Evolutionary conservation across 108 stramenopile genomes (phyloP).

Genomic region (Cylindrotheca fusiformis): DNA sequence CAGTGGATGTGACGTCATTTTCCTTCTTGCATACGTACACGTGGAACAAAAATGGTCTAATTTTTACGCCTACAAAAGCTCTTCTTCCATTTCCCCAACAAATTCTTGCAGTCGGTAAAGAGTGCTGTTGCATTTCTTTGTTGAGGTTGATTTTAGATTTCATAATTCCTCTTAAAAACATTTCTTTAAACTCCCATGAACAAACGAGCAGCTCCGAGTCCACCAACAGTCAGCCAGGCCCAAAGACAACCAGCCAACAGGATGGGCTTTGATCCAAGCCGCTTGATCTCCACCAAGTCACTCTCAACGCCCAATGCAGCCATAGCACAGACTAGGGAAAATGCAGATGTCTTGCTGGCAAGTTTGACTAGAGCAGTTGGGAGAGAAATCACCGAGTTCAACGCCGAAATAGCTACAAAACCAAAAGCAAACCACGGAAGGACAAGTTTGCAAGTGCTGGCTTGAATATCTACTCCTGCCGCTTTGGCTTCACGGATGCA

Average conservation of each 20-base stretch:
- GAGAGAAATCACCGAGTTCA: conserved; percentile 14
- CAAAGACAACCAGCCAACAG: conserved; percentile 11
- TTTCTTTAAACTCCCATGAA: conserved; percentile 14
- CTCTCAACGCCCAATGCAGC: conserved; percentile 22
- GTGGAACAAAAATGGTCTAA: too few relatives aligned
- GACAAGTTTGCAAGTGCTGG: not conserved
- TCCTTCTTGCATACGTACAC: too few relatives aligned
- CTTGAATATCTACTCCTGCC: not conserved
- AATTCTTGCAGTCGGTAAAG: too few relatives aligned
- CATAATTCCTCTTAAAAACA: too few relatives aligned
- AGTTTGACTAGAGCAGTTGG: conserved; percentile 16
- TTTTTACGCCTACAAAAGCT: too few relatives aligned
- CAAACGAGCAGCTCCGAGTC: conserved; percentile 15
- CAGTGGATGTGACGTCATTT: too few relatives aligned
- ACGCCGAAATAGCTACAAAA: conserved; percentile 16
- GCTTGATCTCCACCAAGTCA: conserved; percentile 14
- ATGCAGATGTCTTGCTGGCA: conserved; percentile 14
- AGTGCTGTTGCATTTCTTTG: too few relatives aligned
- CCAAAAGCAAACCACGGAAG: conserved; percentile 23
- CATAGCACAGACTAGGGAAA: conserved; percentile 21
- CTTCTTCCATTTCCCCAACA: too few relatives aligned
- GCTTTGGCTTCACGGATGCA: conserved; percentile 9
- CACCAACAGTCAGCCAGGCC: conserved; percentile 24
- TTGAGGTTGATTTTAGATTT: too few relatives aligned
- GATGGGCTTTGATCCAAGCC: conserved; percentile 13